Evolutionary conservation across 139 green algal species (phyloP).

Genomic region (Volvox africanus): DNA sequence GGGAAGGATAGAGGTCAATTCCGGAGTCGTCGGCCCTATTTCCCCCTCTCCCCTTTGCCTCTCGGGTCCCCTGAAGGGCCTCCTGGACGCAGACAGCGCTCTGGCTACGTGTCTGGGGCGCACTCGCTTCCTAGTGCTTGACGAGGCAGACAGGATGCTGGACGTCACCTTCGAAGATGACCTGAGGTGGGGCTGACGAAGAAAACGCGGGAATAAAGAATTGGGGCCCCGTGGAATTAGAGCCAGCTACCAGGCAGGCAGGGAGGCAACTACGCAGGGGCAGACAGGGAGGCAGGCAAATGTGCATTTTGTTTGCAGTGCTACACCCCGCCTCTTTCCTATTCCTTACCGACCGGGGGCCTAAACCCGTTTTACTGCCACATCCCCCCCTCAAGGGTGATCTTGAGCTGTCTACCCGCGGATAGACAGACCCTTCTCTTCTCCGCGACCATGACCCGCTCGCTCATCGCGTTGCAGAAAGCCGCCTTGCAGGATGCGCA

Average conservation of each 20-base stretch:
- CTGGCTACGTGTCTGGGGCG: conserved; percentile 60
- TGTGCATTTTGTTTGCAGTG: too few relatives aligned
- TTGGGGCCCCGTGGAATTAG: not conserved
- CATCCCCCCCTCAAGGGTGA: not conserved
- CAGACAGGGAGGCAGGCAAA: too few relatives aligned
- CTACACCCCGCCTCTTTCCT: too few relatives aligned
- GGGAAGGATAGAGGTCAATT: too few relatives aligned
- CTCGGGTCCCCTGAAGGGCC: conserved; percentile 33
- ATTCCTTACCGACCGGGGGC: too few relatives aligned
- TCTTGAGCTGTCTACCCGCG: conserved; percentile 38
- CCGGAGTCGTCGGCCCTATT: not conserved
- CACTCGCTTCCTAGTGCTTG: conserved; percentile 88
- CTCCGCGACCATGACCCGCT: conserved; percentile 91
- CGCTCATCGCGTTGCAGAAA: conserved; percentile 74
- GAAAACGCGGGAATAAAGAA: not conserved
- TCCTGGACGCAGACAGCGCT: conserved; percentile 64
- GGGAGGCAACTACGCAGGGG: too few relatives aligned
- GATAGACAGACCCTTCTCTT: conserved; percentile 95
- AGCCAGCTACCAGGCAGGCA: too few relatives aligned
- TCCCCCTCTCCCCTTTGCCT: not conserved
- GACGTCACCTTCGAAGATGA: conserved; percentile 88
- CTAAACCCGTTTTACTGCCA: too few relatives aligned
- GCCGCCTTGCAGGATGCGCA: conserved; percentile 70
- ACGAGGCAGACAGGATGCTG: conserved; percentile 96
- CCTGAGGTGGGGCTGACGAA: conserved; percentile 49